phyloP scores from a whole-genome alignment of 352 stramenopile species.

The Pythium brassicae region DNA sequence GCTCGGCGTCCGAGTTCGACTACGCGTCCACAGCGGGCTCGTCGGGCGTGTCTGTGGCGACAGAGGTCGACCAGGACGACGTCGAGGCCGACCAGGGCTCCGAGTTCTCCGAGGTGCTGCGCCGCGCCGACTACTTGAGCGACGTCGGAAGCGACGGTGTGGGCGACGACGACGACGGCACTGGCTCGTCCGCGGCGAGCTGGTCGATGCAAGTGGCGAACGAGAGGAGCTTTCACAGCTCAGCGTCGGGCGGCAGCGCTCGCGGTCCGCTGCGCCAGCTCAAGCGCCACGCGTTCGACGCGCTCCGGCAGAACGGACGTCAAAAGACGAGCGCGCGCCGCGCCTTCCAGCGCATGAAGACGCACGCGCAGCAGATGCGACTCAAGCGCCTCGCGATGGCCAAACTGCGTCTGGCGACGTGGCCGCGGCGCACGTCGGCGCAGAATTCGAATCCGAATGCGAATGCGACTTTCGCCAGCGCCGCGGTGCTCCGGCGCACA shows the following conservation, averaged over 20 bases:
- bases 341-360: slow-evolving; percentile 30
- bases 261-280: slow-evolving; percentile 14
- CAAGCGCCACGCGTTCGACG: slow-evolving; percentile 26
- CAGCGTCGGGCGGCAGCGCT: background rate
- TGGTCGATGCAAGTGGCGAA: background rate
- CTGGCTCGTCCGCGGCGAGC: background rate
- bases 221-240: background rate
- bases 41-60: slow-evolving; percentile 17
- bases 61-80: slow-evolving; percentile 28
- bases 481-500: background rate
- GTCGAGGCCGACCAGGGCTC: slow-evolving; percentile 45
- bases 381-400: slow-evolving; percentile 21
- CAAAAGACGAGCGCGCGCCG: slow-evolving; percentile 27
- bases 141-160: slow-evolving; percentile 19
- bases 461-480: background rate
- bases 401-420: slow-evolving; percentile 4
- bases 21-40: slow-evolving; percentile 42
- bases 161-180: slow-evolving; percentile 6
- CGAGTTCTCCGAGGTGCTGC: slow-evolving; percentile 50
- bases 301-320: slow-evolving; percentile 6
- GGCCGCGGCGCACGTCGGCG: background rate
- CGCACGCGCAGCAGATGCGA: slow-evolving; percentile 12
- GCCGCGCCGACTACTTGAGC: slow-evolving; percentile 44
- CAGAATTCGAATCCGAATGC: too few species aligned
- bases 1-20: slow-evolving; percentile 25